Evolutionary conservation across 2,329 filamentous ascomycete species (phyloP).

Genomic region (Pestalotiopsis sp.): DNA sequence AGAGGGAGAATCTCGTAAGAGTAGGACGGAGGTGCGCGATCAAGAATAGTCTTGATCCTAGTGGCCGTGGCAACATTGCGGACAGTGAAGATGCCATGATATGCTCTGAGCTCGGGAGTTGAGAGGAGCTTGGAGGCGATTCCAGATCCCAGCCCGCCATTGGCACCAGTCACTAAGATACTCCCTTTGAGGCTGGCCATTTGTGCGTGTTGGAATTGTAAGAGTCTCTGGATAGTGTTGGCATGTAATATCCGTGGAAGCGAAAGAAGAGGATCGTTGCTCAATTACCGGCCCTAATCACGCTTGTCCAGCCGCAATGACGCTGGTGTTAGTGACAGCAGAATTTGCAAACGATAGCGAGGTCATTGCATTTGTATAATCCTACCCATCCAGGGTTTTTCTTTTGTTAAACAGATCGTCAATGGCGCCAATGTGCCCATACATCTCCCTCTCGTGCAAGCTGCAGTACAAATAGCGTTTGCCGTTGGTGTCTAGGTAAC

Average conservation of each 20-base stretch:
- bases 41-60: slow-evolving; percentile 28
- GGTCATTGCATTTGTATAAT: background rate
- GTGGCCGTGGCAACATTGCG: slow-evolving; percentile 34
- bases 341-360: background rate
- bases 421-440: background rate
- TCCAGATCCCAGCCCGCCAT: slow-evolving; percentile 40
- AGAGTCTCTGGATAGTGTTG: background rate
- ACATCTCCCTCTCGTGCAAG: too few species aligned
- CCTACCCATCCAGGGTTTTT: background rate
- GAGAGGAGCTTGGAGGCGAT: slow-evolving; percentile 33
- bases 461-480: too few species aligned
- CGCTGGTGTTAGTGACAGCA: background rate
- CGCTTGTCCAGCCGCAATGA: background rate
- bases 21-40: slow-evolving; percentile 21
- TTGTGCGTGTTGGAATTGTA: background rate
- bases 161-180: slow-evolving; percentile 41
- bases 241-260: background rate
- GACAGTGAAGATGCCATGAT: slow-evolving; percentile 40
- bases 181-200: slow-evolving; percentile 24
- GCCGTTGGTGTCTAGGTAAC: too few species aligned
- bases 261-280: background rate
- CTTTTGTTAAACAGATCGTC: background rate
- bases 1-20: slow-evolving; percentile 32
- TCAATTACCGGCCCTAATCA: background rate
- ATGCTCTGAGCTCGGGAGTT: slow-evolving; percentile 30